Evolutionary conservation across 148 eudicot species (phyloP).

Genomic region (Diospyros lotus): DNA sequence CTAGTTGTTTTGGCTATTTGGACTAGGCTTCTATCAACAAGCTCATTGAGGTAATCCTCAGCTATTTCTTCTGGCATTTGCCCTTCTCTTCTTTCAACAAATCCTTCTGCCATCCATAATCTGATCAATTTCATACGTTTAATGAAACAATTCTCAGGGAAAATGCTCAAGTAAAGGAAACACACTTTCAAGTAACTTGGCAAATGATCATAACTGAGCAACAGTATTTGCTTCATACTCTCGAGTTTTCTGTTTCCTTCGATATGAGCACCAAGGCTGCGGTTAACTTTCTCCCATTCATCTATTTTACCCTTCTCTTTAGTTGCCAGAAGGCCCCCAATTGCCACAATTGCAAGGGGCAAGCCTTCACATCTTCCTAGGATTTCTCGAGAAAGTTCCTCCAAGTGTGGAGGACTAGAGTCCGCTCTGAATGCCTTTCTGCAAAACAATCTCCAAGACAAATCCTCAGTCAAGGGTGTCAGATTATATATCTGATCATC

Average conservation of each 20-base stretch:
- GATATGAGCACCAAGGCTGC: neutral
- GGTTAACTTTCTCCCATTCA: neutral
- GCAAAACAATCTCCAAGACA: constrained; percentile 13
- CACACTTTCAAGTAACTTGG: constrained; percentile 14
- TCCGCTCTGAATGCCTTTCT: constrained; percentile 3
- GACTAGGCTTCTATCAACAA: constrained; percentile 1
- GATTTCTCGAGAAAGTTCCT: constrained; percentile 5
- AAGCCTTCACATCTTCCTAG: constrained; percentile 13
- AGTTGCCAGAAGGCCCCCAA: constrained; percentile 2
- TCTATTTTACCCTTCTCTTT: neutral
- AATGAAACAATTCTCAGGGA: constrained; percentile 5
- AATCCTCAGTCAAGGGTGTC: neutral
- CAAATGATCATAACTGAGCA: constrained; percentile 6
- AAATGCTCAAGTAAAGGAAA: constrained; percentile 15
- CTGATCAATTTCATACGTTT: constrained; percentile 5
- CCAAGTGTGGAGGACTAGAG: constrained; percentile 14
- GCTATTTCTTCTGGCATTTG: constrained; percentile 5
- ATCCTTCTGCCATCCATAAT: constrained; percentile 14
- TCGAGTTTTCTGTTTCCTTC: neutral
- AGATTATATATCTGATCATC: neutral
- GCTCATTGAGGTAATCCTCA: constrained; percentile 10
- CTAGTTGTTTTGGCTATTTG: neutral
- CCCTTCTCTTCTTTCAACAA: neutral
- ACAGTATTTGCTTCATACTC: constrained; percentile 4
- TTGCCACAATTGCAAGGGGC: constrained; percentile 11